Percentiles rank a stretch among this genome's conserved stretches.
Conservation (phyloP, 345 rosid species). For the Eucalyptus guilfoylei region DNA sequence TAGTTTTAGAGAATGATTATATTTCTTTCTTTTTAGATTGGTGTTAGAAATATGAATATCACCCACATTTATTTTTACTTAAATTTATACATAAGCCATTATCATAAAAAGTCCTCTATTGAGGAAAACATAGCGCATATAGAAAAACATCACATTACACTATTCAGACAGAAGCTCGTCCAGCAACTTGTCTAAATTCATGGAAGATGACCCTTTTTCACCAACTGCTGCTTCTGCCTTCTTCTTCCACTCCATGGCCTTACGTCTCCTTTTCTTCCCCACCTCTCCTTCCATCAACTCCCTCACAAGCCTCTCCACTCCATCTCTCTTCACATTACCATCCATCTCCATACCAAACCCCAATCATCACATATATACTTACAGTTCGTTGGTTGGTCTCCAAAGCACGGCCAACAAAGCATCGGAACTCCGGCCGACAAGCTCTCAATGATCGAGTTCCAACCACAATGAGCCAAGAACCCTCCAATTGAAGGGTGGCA, state of each 20-base stretch:
- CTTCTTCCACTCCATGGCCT: background rate
- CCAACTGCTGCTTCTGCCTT: background rate
- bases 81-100: too few species aligned
- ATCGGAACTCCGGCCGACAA: background rate
- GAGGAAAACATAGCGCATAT: background rate
- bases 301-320: background rate
- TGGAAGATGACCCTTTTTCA: background rate
- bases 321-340: conserved; percentile 14
- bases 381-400: conserved; percentile 6
- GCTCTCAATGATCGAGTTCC: conserved; percentile 13
- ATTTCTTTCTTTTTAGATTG: too few species aligned
- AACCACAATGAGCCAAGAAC: conserved; percentile 4
- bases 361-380: conserved; percentile 15
- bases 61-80: too few species aligned
- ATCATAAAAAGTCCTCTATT: too few species aligned
- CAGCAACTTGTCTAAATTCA: background rate
- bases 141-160: background rate
- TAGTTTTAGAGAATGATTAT: too few species aligned
- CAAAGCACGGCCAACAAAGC: conserved; percentile 8
- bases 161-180: background rate
- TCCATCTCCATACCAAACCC: conserved; percentile 10
- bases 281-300: background rate
- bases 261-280: background rate
- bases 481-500: background rate
- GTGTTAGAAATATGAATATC: too few species aligned